Base-by-base conservation (phyloP, 768 basidiomycete genomes). In the Calocera cornea region DNA sequence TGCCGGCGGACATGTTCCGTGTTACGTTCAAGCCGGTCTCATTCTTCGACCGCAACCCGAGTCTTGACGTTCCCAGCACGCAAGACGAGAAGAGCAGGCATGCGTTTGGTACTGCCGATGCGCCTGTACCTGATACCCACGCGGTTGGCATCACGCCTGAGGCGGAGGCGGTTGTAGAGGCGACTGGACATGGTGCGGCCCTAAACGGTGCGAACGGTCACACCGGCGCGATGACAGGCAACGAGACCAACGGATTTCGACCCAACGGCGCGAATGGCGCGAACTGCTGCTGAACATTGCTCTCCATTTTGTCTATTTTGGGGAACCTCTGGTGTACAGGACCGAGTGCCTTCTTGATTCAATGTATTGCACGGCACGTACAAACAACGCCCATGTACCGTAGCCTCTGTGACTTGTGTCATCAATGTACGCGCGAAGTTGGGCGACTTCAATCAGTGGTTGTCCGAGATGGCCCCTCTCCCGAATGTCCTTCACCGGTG, bases 11-110 rank as follows among this genome's bases (percentile, higher is more conserved):
- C 72, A 82, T 86, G 70, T 36, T 94, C 34, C 84, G 77, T 67
- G 73, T 94, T 49, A 78, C 84, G 17, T 85, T 97, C 79, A 91
- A 89, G 72, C 94, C 94, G 14, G 81, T 80, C 38, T 85, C 85
- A 65, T 97, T 97, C 84, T 97, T 97, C 79, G 81, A 81, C 70
- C 79, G 79, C 71, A 95, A 95, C 77, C 94, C 94, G 1, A 86
- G 87, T 70, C 86, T 95, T 83, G 94, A 97, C 73, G 90, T 95
- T 19, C 91, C 92, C 10, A 85, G 86, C 11, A 82, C 78, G 41
- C 81, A 80, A 54, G 92, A 93, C 75, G 69, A 76, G 2, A 77
- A 83, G 68, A 91, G 89, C 70, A 80, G 81, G 7, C 75, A 81
- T 10, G 90, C 89, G 16, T 89, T 90, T 70, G 40, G 41, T 27